Evolutionary conservation across 495 filamentous ascomycete species (phyloP).

Genomic region (Xanthoparmelia taractica): DNA sequence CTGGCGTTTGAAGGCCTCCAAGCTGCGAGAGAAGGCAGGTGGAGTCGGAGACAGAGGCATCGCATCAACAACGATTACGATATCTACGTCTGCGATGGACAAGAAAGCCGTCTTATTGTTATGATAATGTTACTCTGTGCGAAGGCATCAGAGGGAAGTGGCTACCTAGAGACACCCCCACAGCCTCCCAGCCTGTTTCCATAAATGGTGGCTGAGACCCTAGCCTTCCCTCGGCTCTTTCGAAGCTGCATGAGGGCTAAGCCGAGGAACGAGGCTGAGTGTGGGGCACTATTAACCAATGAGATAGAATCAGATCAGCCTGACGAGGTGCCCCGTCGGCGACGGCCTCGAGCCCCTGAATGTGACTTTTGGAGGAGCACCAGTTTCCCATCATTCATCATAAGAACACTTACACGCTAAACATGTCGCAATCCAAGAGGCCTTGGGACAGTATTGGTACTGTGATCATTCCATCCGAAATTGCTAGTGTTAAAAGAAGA

Average conservation of each 20-base stretch:
- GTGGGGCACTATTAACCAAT: no score
- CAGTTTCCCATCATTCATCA: background rate
- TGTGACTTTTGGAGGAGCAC: background rate
- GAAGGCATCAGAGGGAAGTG: background rate
- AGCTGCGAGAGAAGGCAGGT: slow-evolving; percentile 13
- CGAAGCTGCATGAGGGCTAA: slow-evolving; percentile 1
- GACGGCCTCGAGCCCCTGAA: background rate
- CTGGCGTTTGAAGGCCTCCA: slow-evolving; percentile 28
- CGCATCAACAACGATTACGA: background rate
- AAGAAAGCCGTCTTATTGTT: background rate
- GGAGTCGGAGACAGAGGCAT: background rate
- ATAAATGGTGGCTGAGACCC: no score
- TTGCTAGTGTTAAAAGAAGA: background rate
- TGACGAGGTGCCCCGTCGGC: background rate
- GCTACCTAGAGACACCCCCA: background rate
- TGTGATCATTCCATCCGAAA: background rate
- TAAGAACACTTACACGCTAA: background rate
- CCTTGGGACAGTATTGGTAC: background rate
- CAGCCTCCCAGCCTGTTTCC: background rate
- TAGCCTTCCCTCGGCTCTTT: background rate
- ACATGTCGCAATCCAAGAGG: slow-evolving; percentile 7
- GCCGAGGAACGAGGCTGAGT: no score
- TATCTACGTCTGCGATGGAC: background rate
- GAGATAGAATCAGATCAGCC: background rate
- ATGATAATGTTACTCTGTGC: background rate